phyloP scores from a whole-genome alignment of 768 basidiomycete genomes.

The Rhodocollybia butyracea region DNA sequence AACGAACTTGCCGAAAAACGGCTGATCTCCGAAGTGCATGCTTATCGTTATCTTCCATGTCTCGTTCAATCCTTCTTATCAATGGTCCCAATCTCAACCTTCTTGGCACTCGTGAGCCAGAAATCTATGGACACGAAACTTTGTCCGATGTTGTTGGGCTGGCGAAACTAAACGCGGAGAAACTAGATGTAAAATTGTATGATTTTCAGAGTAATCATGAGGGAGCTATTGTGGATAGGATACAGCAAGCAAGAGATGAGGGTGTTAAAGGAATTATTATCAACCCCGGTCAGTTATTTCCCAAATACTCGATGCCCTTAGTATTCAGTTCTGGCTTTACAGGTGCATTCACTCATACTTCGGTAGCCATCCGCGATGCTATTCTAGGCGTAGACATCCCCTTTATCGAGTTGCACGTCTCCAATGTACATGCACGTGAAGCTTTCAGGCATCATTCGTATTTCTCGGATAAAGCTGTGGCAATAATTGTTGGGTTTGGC shows the following conservation, averaged over 20 bases:
- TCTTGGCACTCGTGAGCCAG: constrained; percentile 12
- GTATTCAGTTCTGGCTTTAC: neutral
- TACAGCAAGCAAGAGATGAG: constrained; percentile 15
- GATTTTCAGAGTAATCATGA: constrained; percentile 23
- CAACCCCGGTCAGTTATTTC: constrained; percentile 12
- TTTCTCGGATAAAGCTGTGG: constrained; percentile 18
- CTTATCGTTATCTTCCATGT: too few species aligned
- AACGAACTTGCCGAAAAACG: too few species aligned
- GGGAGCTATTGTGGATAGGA: constrained; percentile 19
- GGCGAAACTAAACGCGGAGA: constrained; percentile 9
- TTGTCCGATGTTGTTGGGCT: constrained; percentile 13
- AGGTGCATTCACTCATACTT: constrained; percentile 21
- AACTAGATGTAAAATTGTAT: constrained; percentile 10
- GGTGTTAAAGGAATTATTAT: constrained; percentile 20
- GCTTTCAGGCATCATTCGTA: constrained; percentile 20
- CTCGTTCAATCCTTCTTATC: constrained; percentile 1
- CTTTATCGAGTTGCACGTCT: constrained; percentile 19
- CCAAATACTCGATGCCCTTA: neutral
- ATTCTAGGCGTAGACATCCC: constrained; percentile 18
- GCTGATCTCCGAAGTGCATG: too few species aligned
- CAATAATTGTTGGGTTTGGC: constrained; percentile 17
- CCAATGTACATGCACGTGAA: constrained; percentile 19
- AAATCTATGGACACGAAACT: constrained; percentile 14
- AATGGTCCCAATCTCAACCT: constrained; percentile 4
- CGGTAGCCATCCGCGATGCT: constrained; percentile 18